These are phyloP conservation scores for Podaxis sp. DNA, from an alignment of 768 basidiomycete genomes.

Conservation along the genomic window DNA sequence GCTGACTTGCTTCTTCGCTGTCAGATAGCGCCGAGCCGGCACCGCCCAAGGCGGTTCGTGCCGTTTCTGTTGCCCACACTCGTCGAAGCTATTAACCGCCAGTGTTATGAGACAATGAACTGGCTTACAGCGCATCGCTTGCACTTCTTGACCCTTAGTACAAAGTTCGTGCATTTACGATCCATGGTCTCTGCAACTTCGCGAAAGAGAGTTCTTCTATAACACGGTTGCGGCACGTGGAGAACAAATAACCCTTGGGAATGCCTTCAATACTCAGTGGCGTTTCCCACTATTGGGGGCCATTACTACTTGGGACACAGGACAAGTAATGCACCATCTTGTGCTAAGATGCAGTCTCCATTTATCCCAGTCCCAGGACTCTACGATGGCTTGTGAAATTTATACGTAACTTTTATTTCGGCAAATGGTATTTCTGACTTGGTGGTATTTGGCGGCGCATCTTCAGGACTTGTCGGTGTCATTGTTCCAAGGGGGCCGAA, in stretches of 20 bases:
- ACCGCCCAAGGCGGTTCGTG: conserved; percentile 67
- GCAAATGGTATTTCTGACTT: conserved; percentile 57
- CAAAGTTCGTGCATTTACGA: conserved; percentile 54
- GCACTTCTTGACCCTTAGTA: conserved; percentile 36
- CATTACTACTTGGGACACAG: neutral
- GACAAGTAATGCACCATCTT: neutral
- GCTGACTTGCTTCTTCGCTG: conserved; percentile 8
- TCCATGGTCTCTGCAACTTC: conserved; percentile 50
- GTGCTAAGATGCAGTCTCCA: neutral
- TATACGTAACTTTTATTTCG: conserved; percentile 9
- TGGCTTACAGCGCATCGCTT: conserved; percentile 73
- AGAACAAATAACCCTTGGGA: neutral
- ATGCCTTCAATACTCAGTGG: neutral
- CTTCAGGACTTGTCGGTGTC: conserved; percentile 17
- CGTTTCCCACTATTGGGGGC: neutral
- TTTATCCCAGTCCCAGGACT: neutral
- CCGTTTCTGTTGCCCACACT: conserved; percentile 59
- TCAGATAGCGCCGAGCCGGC: conserved; percentile 58
- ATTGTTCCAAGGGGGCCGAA: conserved; percentile 32
- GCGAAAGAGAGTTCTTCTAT: conserved; percentile 71
- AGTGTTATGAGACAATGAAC: conserved; percentile 83
- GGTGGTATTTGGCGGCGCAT: conserved; percentile 44
- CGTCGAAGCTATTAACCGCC: conserved; percentile 61
- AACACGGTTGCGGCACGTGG: conserved; percentile 40
- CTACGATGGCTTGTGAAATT: conserved; percentile 8